Conservation (phyloP, 2,329 filamentous ascomycete genomes). For the Hymenotorrendiella dingleyae region DNA sequence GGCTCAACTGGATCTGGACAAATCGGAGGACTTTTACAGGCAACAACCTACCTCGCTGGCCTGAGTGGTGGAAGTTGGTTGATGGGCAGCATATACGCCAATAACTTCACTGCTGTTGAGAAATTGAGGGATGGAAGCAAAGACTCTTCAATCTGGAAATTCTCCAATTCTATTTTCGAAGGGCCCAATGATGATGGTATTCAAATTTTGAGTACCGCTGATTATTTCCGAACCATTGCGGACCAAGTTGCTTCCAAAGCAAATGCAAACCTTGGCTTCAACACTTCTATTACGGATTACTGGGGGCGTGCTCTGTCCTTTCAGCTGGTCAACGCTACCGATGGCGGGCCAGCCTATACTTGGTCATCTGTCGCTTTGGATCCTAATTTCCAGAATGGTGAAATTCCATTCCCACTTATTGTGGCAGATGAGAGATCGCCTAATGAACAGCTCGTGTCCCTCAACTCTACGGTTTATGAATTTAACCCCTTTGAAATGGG, state of each 20-base stretch:
- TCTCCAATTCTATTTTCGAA: constrained; percentile 55
- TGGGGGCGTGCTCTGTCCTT: constrained; percentile 84
- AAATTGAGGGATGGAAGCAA: constrained; percentile 43
- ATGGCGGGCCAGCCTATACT: constrained; percentile 72
- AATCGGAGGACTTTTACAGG: constrained; percentile 74
- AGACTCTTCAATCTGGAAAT: constrained; percentile 51
- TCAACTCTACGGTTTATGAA: constrained; percentile 72
- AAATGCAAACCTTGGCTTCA: constrained; percentile 59
- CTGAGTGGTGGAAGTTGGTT: constrained; percentile 82
- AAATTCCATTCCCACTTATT: constrained; percentile 67
- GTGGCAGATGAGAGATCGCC: constrained; percentile 63
- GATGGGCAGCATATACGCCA: constrained; percentile 70
- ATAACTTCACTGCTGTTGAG: constrained; percentile 70
- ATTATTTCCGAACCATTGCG: constrained; percentile 58
- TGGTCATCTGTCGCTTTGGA: constrained; percentile 72
- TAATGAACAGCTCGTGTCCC: constrained; percentile 52
- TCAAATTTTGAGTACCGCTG: constrained; percentile 46
- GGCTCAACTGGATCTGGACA: constrained; percentile 58
- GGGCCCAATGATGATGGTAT: constrained; percentile 47
- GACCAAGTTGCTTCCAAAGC: constrained; percentile 54
- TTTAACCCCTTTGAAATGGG: constrained; percentile 79
- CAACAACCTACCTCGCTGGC: constrained; percentile 73
- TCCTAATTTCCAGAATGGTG: constrained; percentile 54
- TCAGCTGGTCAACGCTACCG: constrained; percentile 70
- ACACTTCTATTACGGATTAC: constrained; percentile 76